Evolutionary conservation across 345 rosid genomes (phyloP).

Genomic region (Euclidium syriacum): DNA sequence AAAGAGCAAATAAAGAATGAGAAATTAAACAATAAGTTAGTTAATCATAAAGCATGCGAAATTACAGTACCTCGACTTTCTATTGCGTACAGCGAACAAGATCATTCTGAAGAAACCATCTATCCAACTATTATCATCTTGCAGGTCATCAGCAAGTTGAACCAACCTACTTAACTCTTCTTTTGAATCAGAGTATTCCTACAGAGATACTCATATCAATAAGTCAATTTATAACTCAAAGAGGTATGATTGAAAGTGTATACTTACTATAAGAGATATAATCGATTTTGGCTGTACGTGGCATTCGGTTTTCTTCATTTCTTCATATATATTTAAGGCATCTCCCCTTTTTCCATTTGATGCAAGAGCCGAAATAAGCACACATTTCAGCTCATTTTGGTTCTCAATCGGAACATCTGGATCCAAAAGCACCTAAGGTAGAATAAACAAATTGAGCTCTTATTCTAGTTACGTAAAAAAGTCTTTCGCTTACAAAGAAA

Average conservation of each 20-base stretch:
- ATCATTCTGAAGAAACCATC: slow-evolving; percentile 67
- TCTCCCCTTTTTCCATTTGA: slow-evolving; percentile 54
- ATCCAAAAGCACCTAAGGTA: slow-evolving; percentile 51
- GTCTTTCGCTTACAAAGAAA: not conserved
- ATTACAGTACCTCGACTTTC: slow-evolving; percentile 48
- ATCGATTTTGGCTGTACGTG: slow-evolving; percentile 57
- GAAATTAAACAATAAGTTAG: not conserved
- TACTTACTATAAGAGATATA: slow-evolving; percentile 68
- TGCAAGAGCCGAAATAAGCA: slow-evolving; percentile 64
- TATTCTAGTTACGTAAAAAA: not conserved
- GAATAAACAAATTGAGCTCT: not conserved
- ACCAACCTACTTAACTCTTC: slow-evolving; percentile 47
- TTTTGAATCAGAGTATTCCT: slow-evolving; percentile 50
- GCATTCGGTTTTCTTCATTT: slow-evolving; percentile 51
- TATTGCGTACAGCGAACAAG: slow-evolving; percentile 41
- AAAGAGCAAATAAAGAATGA: slow-evolving; percentile 12
- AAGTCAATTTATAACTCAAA: not conserved
- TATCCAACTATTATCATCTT: slow-evolving; percentile 44
- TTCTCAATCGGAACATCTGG: slow-evolving; percentile 35
- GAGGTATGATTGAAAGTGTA: not conserved
- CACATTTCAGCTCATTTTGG: slow-evolving; percentile 58
- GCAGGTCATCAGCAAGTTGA: slow-evolving; percentile 54
- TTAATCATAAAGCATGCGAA: not conserved
- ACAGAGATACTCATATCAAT: not conserved
- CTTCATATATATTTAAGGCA: slow-evolving; percentile 58